Evolutionary conservation across 225 moss, liverwort and hornwort species (phyloP).

Genomic region (Physcomitrium patens): DNA sequence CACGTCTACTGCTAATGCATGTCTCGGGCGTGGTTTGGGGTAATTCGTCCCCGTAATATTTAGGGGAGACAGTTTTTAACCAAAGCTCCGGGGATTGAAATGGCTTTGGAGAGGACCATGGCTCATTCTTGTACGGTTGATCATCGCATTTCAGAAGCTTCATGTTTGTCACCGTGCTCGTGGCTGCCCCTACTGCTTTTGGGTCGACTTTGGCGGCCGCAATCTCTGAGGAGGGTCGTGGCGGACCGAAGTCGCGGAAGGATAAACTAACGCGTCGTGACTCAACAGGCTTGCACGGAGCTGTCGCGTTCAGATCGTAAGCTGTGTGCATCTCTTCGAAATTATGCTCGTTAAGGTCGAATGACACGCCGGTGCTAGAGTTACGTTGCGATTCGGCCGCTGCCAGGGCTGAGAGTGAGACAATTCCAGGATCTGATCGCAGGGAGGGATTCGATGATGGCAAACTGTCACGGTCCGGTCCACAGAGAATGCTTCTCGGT

Average conservation of each 20-base stretch:
- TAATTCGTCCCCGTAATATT: too few relatives aligned
- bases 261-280: constrained; percentile 29
- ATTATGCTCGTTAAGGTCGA: constrained; percentile 2
- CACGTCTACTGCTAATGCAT: background rate
- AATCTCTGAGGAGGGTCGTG: constrained; percentile 18
- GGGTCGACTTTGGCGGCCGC: background rate
- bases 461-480: constrained; percentile 54
- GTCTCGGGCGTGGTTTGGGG: background rate
- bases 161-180: background rate
- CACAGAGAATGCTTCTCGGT: constrained; percentile 61
- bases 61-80: constrained; percentile 46
- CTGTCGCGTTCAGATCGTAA: constrained; percentile 6
- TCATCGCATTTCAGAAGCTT: background rate
- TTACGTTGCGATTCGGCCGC: constrained; percentile 29
- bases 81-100: constrained; percentile 45
- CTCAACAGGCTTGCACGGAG: constrained; percentile 1
- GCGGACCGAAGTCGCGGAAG: constrained; percentile 32
- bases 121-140: background rate
- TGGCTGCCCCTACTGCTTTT: background rate
- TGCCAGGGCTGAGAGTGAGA: constrained; percentile 15
- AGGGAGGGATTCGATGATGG: constrained; percentile 60
- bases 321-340: background rate
- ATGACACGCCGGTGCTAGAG: constrained; percentile 19
- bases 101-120: constrained; percentile 15
- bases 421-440: constrained; percentile 40